Base-by-base conservation (phyloP, 2,329 filamentous ascomycete genomes). In the Pezicula neosporulosa region DNA sequence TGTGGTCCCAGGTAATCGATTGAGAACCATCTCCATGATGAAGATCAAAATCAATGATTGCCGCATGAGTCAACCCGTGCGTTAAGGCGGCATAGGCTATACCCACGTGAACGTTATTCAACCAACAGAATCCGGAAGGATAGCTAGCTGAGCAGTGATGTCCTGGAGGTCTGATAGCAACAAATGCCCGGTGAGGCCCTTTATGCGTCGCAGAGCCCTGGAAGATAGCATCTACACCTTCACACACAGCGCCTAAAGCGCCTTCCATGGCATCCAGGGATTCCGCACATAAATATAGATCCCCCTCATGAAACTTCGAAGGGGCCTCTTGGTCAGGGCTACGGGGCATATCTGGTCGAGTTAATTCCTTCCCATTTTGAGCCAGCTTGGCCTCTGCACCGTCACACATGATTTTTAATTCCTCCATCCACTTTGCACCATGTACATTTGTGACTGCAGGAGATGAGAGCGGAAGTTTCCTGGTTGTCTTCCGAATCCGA, bases 1-100 rank as follows among this genome's bases (percentile, higher is more conserved):
- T 99, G 61, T 95, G 89, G 39, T 87, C 82, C 93, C 93, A 97
- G 0, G 93, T 80, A 60, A 99, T 96, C 2, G 89, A 80, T 68
- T 99, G 94, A 10, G 93, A 97, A n/a, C 94, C 94, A 66, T 96
- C 91, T 44, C 91, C 91, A 63, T 96, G 91, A 63, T 96, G 91
- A 19, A 96, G 76, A 67, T 96, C 90, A 66, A 96, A 93, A 65
- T 96, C 91, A 30, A 96, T 83, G 55, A 96, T 97, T 10, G 90
- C 94, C 0, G 92, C 93, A 68, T 99, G 94, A 0, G 93, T 97
- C 27, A 97, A 73, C 0, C 88, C 91, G 64, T 99, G 88, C 37
- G 80, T 81, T 56, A 93, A 82, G 18, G 90, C 86, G 10, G 86
- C 93, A 68, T 99, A 89, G 68, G 95, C 89, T 58, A 99, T 96